phyloP scores from a whole-genome alignment of 2,329 filamentous ascomycete species.

The Arthrinium puccinioides region DNA sequence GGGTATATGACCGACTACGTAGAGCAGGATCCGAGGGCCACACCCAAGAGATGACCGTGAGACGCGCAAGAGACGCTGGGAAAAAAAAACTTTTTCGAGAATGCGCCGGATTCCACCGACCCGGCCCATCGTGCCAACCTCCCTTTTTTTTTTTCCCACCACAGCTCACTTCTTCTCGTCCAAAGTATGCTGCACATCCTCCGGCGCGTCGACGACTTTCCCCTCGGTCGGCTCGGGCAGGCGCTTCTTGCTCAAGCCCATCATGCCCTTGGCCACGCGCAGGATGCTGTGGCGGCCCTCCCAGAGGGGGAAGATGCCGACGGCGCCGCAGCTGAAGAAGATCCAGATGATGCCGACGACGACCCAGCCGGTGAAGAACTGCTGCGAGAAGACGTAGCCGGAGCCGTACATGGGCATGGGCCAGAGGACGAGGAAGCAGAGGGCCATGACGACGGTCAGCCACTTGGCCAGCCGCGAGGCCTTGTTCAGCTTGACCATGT shows the following conservation, averaged over 20 bases:
- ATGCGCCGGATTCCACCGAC: too few relatives aligned
- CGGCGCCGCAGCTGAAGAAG: constrained; percentile 60
- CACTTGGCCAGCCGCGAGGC: constrained; percentile 42
- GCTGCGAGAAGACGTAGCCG: constrained; percentile 19
- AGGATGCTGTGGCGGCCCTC: constrained; percentile 63
- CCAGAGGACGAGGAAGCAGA: constrained; percentile 36
- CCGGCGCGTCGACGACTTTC: neutral
- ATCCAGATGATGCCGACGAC: constrained; percentile 70
- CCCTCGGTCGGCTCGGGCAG: neutral
- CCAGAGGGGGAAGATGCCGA: constrained; percentile 73
- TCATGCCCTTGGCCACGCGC: constrained; percentile 53
- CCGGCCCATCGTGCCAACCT: too few relatives aligned
- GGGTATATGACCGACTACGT: too few relatives aligned
- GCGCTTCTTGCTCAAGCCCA: constrained; percentile 24
- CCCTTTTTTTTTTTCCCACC: too few relatives aligned
- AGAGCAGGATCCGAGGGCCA: too few relatives aligned
- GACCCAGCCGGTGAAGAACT: constrained; percentile 76
- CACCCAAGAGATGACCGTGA: too few relatives aligned
- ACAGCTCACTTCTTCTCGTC: too few relatives aligned
- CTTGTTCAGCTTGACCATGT: constrained; percentile 41
- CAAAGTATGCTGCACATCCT: too few relatives aligned
- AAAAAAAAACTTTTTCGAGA: too few relatives aligned
- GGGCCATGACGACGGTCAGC: constrained; percentile 51
- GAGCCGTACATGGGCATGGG: constrained; percentile 22
- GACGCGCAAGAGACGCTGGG: too few relatives aligned